Percentiles rank a stretch among this genome's conserved stretches.
Evolutionary conservation across 345 rosid species (phyloP).

Genomic region (Salix udensis): DNA sequence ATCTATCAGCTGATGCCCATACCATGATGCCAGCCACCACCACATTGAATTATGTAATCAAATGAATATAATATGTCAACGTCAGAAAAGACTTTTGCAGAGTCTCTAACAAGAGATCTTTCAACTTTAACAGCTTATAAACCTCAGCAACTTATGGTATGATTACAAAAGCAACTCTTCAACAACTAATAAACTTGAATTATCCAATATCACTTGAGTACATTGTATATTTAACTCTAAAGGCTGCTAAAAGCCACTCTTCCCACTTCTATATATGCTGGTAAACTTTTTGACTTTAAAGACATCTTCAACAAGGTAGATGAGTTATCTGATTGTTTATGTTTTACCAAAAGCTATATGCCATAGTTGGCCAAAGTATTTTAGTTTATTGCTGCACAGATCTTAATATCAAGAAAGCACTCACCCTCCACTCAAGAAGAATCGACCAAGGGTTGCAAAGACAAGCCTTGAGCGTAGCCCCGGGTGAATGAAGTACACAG

Average conservation of each 20-base stretch:
- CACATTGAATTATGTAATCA: background rate
- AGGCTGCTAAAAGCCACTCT: background rate
- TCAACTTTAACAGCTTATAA: background rate
- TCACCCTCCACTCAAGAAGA: conserved; percentile 87
- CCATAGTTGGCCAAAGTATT: background rate
- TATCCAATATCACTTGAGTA: background rate
- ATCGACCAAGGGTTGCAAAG: conserved; percentile 87
- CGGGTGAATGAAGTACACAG: conserved; percentile 78
- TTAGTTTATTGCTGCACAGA: background rate
- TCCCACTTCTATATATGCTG: background rate
- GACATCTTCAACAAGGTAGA: background rate
- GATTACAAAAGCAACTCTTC: background rate
- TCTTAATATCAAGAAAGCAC: conserved; percentile 14
- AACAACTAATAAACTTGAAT: background rate
- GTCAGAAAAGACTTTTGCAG: no score
- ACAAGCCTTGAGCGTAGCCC: conserved; percentile 82
- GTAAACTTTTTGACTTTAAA: background rate
- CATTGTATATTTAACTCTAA: background rate
- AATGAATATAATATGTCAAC: background rate
- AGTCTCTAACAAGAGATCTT: background rate
- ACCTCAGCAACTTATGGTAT: background rate
- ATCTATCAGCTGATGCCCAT: background rate
- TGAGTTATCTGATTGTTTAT: background rate
- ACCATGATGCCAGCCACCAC: background rate
- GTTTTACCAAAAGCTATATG: background rate